Evolutionary conservation across 345 rosid species (phyloP), one percentile per base, ranked within the genome.

Genomic region (Euphorbia tirucalli): DNA sequence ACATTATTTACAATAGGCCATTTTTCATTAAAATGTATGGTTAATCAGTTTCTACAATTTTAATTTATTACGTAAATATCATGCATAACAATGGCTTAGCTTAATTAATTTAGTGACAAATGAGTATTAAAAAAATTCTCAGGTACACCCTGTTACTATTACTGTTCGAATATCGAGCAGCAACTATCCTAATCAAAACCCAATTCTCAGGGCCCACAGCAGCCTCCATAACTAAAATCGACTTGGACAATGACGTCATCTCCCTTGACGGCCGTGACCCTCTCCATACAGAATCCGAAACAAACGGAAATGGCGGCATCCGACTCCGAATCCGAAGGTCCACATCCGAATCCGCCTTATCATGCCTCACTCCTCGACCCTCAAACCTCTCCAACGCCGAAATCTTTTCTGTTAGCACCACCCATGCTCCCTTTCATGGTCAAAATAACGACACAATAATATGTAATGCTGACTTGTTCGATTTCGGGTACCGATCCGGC

Each of bases 181-280:
- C 88, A 0, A 83, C 75, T 22, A 62, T 77, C 4, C 39, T 85
- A 19, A 83, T 85, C 79, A 74, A 61, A 68, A 73, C 76, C 39
- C 85, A 83, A 6, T 85, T 85, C 43, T 86, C 88, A 0, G 86
- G 86, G 31, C 68, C 77, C 13, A 39, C 71, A 0, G 83, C 88
- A 0, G 86, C 86, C 25, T 67, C 85, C 37, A 85, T 85, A 35
- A 4, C 86, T 24, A 81, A 72, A 70, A 71, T 85, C 44, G 85
- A 85, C 68, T 80, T 85, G 25, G 88, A 85, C 62, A 75, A 76
- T 55, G 88, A 85, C 66, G 85, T 85, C 13, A 77, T 85, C 54
- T 85, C 88, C 11, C 80, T 85, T 11, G 86, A 85, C 62, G 86
- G 88, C 35, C 68, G 86, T 25, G 86, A 83, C 75, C 86, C 88